Conservation (phyloP, 2,329 filamentous ascomycete species). For the Scortechinia acanthostroma region DNA sequence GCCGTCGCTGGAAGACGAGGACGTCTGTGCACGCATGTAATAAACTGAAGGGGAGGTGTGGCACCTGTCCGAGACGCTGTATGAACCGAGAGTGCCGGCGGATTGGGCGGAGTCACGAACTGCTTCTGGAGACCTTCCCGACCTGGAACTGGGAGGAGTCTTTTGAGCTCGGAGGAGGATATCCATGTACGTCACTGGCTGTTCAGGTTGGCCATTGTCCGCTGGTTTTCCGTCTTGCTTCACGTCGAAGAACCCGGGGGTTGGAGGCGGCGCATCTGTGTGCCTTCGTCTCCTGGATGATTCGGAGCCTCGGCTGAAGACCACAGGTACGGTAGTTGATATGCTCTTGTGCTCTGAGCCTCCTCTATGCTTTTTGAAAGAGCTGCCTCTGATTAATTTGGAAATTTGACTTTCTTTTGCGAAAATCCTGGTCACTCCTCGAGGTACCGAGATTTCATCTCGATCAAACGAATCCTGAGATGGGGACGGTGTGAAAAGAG, state of each 20-base stretch:
- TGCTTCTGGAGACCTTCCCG: no score
- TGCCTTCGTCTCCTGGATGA: conserved; percentile 18
- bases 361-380: conserved; percentile 16
- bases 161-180: neutral
- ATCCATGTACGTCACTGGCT: no score
- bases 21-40: conserved; percentile 20
- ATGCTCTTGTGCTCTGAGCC: conserved; percentile 17
- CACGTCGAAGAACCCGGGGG: conserved; percentile 11
- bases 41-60: conserved; percentile 12
- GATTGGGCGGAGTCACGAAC: neutral
- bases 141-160: no score
- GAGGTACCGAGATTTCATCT: conserved; percentile 6
- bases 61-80: conserved; percentile 6
- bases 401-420: conserved; percentile 18
- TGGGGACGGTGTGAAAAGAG: conserved; percentile 18
- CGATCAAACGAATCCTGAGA: conserved; percentile 13
- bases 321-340: conserved; percentile 13
- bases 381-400: conserved; percentile 15
- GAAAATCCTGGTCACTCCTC: conserved; percentile 12
- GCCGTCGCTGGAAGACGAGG: conserved; percentile 11
- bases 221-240: no score
- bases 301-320: conserved; percentile 10
- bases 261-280: conserved; percentile 26
- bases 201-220: no score
- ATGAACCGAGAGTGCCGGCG: conserved; percentile 1